Evolutionary conservation across 768 basidiomycete genomes (phyloP).

Genomic region (Lentinula aciculospora): DNA sequence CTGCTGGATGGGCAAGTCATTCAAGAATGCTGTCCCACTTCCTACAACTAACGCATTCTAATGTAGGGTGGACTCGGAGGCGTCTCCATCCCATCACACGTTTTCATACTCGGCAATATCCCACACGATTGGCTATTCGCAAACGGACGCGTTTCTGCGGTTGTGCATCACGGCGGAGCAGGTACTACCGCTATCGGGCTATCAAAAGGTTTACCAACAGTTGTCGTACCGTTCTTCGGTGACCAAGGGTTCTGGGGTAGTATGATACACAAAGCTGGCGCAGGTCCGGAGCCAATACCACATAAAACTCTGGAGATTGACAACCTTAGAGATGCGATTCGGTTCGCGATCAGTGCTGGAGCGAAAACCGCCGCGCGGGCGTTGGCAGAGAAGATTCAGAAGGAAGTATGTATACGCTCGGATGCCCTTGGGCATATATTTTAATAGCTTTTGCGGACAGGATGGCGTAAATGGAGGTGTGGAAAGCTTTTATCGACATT

Average conservation of each 20-base stretch:
- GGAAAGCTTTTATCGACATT: conserved; percentile 52
- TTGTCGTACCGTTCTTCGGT: conserved; percentile 63
- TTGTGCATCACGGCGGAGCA: conserved; percentile 63
- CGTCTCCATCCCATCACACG: conserved; percentile 39
- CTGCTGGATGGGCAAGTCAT: conserved; percentile 52
- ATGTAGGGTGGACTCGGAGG: conserved; percentile 50
- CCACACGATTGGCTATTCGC: conserved; percentile 70
- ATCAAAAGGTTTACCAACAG: conserved; percentile 51
- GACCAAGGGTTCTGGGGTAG: conserved; percentile 60
- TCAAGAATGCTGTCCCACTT: not conserved
- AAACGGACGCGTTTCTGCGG: conserved; percentile 45
- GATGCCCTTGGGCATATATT: not conserved
- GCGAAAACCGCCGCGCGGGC: conserved; percentile 43
- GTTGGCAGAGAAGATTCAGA: conserved; percentile 45
- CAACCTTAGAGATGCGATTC: conserved; percentile 48
- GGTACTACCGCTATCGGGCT: conserved; percentile 64
- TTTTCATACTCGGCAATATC: conserved; percentile 61
- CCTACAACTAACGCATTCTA: not conserved
- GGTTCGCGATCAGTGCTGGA: conserved; percentile 35
- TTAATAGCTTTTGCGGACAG: conserved; percentile 18
- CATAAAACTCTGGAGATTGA: conserved; percentile 43
- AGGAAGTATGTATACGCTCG: conserved; percentile 30
- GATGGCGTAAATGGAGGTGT: conserved; percentile 42
- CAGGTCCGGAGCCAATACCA: conserved; percentile 56
- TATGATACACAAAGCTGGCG: conserved; percentile 58